These are phyloP conservation scores for Leavenworthia alabamica DNA, from an alignment of 345 rosid genomes.

Conservation along the genomic window DNA sequence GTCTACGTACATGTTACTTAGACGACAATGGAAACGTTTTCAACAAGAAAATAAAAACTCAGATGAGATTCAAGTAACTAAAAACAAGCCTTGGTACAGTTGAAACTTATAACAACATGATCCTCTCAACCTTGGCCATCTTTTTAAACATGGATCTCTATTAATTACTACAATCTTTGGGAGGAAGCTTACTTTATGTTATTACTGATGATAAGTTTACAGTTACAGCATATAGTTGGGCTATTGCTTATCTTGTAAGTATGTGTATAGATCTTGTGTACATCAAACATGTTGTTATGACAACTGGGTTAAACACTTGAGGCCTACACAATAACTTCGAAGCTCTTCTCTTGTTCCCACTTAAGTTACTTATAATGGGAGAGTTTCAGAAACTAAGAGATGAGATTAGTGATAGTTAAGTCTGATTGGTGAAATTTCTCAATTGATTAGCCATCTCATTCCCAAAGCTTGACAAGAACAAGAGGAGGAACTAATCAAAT, in stretches of 20 bases:
- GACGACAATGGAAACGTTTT: background rate
- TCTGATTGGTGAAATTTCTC: slow-evolving; percentile 58
- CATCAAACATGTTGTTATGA: slow-evolving; percentile 88
- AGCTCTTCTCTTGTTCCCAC: slow-evolving; percentile 70
- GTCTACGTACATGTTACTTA: background rate
- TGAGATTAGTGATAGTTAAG: slow-evolving; percentile 48
- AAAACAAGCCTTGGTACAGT: background rate
- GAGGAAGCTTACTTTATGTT: slow-evolving; percentile 77
- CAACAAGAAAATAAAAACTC: background rate
- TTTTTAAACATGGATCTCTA: slow-evolving; percentile 64
- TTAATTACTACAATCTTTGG: slow-evolving; percentile 76
- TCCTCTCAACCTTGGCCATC: slow-evolving; percentile 71
- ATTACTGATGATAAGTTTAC: slow-evolving; percentile 82
- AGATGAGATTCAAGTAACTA: background rate
- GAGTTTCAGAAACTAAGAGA: slow-evolving; percentile 70
- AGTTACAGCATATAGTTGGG: slow-evolving; percentile 66
- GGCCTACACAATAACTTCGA: slow-evolving; percentile 92
- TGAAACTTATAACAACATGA: slow-evolving; percentile 64
- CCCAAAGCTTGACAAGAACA: slow-evolving; percentile 41
- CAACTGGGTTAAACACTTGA: slow-evolving; percentile 80
- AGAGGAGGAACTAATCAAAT: slow-evolving; percentile 53
- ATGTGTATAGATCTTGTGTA: slow-evolving; percentile 86
- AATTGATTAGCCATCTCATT: slow-evolving; percentile 75
- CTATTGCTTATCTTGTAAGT: slow-evolving; percentile 67
- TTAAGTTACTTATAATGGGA: slow-evolving; percentile 82